A percentile compares a stretch with the other conserved stretches of the same genome.
Conservation (phyloP, 495 filamentous ascomycete species). For the Annulohypoxylon stygium region DNA sequence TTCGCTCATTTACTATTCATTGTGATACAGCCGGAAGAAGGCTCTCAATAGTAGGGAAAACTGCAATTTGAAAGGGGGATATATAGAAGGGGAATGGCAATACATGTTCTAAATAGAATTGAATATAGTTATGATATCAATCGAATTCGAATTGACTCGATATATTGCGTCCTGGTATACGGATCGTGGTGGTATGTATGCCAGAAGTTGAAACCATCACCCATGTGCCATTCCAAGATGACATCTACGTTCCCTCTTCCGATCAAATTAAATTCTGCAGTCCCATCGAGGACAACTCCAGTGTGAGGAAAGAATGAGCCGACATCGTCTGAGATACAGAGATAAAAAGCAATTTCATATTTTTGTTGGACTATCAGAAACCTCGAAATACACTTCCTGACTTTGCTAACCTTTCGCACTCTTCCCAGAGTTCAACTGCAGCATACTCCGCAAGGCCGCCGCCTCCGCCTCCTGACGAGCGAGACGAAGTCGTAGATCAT, state of each 20-base stretch:
- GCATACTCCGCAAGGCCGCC: constrained; percentile 59
- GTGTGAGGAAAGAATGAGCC: constrained; percentile 53
- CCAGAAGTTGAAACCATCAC: neutral
- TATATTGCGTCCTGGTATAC: neutral
- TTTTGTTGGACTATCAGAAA: constrained; percentile 39
- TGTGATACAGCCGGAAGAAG: constrained; percentile 12
- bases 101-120: constrained; percentile 20
- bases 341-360: constrained; percentile 36
- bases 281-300: constrained; percentile 41
- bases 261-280: constrained; percentile 44
- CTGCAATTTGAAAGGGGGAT: constrained; percentile 3
- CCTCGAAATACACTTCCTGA: constrained; percentile 21
- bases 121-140: constrained; percentile 10
- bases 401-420: constrained; percentile 41
- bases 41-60: neutral
- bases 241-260: constrained; percentile 55
- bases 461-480: constrained; percentile 74
- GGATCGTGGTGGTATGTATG: constrained; percentile 38
- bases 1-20: constrained; percentile 30
- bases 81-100: constrained; percentile 18
- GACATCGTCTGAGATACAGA: constrained; percentile 60
- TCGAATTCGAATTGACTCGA: constrained; percentile 13
- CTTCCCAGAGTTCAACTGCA: constrained; percentile 53
- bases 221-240: constrained; percentile 46
- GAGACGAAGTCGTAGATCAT: constrained; percentile 73